These are phyloP conservation scores for Berberis thunbergii DNA, from an alignment of 164 flowering plant genomes.

Conservation along the genomic window DNA sequence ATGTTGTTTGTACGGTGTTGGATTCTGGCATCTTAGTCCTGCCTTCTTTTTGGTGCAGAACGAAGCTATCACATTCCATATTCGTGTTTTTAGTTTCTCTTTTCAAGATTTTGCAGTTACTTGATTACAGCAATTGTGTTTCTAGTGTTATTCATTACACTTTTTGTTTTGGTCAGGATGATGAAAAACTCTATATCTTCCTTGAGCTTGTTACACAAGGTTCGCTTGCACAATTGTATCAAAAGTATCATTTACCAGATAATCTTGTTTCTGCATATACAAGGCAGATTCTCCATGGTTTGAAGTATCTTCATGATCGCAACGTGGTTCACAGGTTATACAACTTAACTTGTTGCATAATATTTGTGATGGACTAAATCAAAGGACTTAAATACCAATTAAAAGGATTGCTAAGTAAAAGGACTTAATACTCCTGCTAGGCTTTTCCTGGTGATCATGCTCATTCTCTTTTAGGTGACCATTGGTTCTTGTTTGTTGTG, in stretches of 20 bases:
- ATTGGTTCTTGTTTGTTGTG: no score
- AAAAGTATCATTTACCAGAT: slow-evolving; percentile 52
- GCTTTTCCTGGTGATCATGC: no score
- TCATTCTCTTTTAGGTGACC: no score
- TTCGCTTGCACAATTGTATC: slow-evolving; percentile 67
- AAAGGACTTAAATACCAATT: no score
- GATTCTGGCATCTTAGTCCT: no score
- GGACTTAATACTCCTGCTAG: no score
- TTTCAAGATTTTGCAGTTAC: background rate
- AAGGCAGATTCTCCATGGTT: slow-evolving; percentile 80
- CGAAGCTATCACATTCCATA: no score
- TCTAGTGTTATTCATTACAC: background rate
- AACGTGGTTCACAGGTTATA: slow-evolving; percentile 81
- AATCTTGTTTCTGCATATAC: slow-evolving; percentile 79
- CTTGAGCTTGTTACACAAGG: slow-evolving; percentile 86
- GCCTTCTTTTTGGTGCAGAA: no score
- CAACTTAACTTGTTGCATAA: slow-evolving; percentile 2
- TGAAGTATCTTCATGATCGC: slow-evolving; percentile 89
- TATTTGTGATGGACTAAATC: no score
- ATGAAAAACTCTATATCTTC: slow-evolving; percentile 70
- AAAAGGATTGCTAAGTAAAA: no score
- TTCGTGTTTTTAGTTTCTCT: background rate
- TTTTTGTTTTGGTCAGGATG: slow-evolving; percentile 46
- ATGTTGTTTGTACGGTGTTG: no score
- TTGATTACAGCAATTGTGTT: background rate